phyloP scores from a whole-genome alignment of 441 rosid species.

The Populus trichocarpa region DNA sequence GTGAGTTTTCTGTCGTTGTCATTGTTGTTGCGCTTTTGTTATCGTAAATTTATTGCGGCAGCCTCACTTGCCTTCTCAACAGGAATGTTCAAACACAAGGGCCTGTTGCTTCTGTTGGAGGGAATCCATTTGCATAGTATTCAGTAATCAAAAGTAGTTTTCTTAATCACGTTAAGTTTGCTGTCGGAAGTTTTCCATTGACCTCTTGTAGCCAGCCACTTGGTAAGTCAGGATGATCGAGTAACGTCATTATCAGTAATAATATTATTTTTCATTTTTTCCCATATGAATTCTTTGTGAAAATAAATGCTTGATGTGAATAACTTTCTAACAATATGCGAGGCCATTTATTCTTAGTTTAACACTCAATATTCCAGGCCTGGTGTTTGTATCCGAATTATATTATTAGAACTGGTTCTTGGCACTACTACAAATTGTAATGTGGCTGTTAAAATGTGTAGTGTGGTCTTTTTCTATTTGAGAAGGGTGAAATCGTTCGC shows the following conservation, averaged over 20 bases:
- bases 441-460: background rate
- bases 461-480: background rate
- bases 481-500: background rate
- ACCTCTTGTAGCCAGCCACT: constrained; percentile 4
- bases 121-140: constrained; percentile 81
- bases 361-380: constrained; percentile 1
- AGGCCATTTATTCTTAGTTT: constrained; percentile 5
- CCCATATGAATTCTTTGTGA: constrained; percentile 14
- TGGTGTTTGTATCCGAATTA: constrained; percentile 13
- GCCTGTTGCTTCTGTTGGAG: constrained; percentile 68
- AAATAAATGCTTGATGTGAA: constrained; percentile 16
- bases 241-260: background rate
- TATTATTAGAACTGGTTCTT: background rate
- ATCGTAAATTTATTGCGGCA: background rate
- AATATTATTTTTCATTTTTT: background rate
- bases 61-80: constrained; percentile 7
- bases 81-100: constrained; percentile 69
- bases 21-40: background rate
- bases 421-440: background rate
- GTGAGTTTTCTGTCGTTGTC: background rate
- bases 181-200: constrained; percentile 15
- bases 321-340: constrained; percentile 9
- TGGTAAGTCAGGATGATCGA: background rate
- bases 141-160: constrained; percentile 7
- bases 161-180: constrained; percentile 4